These are phyloP conservation scores for Cyclotella kingstonii DNA, from an alignment of 108 stramenopile species.

Conservation along the genomic window DNA sequence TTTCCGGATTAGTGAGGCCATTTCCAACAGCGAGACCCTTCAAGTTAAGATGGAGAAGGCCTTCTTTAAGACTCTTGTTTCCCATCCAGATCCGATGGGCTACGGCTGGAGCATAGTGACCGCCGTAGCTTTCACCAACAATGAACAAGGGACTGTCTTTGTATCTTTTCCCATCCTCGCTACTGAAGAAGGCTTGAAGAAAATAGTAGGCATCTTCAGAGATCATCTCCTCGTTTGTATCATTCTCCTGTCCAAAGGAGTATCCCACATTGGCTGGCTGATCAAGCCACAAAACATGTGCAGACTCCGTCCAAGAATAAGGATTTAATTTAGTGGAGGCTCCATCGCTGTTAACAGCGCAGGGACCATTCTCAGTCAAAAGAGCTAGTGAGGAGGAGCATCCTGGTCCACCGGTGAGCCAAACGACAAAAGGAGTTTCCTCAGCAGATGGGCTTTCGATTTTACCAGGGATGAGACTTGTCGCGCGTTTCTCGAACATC, in stretches of 20 bases:
- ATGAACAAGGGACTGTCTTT: conserved; percentile 73
- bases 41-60: conserved; percentile 65
- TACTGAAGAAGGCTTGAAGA: conserved; percentile 86
- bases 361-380: conserved; percentile 96
- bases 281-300: conserved; percentile 97
- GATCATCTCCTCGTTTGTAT: conserved; percentile 89
- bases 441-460: conserved; percentile 16
- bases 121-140: conserved; percentile 91
- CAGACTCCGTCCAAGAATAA: conserved; percentile 91
- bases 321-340: conserved; percentile 84
- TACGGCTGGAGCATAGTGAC: conserved; percentile 96
- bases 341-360: conserved; percentile 87
- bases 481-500: conserved; percentile 91
- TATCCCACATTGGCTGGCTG: conserved; percentile 97
- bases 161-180: conserved; percentile 81
- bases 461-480: conserved; percentile 18
- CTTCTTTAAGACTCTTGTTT: conserved; percentile 56
- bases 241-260: conserved; percentile 81
- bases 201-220: conserved; percentile 94
- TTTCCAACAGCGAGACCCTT: conserved; percentile 94
- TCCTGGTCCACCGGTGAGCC: conserved; percentile 96
- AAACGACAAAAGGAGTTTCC: conserved; percentile 82
- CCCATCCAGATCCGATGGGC: conserved; percentile 65
- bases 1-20: conserved; percentile 90
- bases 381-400: conserved; percentile 89